phyloP scores from a whole-genome alignment of 2,329 filamentous ascomycete species.

The Ambrosiella cleistominuta region DNA sequence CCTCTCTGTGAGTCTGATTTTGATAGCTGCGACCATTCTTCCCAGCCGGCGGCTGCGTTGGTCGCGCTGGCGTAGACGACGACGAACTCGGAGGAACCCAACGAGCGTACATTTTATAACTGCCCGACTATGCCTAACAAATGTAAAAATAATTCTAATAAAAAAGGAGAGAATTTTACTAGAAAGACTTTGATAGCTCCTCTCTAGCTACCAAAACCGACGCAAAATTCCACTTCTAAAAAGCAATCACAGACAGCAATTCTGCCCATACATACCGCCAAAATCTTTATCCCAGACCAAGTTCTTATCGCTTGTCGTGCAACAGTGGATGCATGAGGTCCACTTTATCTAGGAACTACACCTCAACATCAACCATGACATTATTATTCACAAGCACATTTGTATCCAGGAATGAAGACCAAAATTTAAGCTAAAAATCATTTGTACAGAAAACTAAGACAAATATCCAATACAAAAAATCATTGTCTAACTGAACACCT shows the following conservation, averaged over 20 bases:
- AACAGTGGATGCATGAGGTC: too few relatives aligned
- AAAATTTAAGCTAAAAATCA: too few relatives aligned
- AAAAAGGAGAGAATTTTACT: not conserved
- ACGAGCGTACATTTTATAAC: conserved; percentile 10
- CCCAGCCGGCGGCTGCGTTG: not conserved
- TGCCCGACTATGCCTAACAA: not conserved
- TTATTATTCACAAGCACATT: too few relatives aligned
- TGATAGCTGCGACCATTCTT: not conserved
- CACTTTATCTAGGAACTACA: too few relatives aligned
- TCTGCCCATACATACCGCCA: conserved; percentile 7
- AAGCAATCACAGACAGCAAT: not conserved
- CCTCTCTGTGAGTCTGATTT: not conserved
- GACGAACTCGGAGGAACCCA: conserved; percentile 8
- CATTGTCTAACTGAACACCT: too few relatives aligned
- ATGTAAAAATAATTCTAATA: not conserved
- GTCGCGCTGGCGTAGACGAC: not conserved
- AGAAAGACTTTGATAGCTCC: not conserved
- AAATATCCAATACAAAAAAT: too few relatives aligned
- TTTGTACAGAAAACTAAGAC: too few relatives aligned
- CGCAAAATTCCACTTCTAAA: not conserved
- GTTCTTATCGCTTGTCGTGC: not conserved
- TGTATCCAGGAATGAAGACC: too few relatives aligned
- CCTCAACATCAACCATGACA: too few relatives aligned
- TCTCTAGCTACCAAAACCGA: not conserved
- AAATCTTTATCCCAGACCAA: not conserved